Base-by-base conservation (phyloP, 371 early-diverging fungal species). In the Blastocladiella emersonii region DNA sequence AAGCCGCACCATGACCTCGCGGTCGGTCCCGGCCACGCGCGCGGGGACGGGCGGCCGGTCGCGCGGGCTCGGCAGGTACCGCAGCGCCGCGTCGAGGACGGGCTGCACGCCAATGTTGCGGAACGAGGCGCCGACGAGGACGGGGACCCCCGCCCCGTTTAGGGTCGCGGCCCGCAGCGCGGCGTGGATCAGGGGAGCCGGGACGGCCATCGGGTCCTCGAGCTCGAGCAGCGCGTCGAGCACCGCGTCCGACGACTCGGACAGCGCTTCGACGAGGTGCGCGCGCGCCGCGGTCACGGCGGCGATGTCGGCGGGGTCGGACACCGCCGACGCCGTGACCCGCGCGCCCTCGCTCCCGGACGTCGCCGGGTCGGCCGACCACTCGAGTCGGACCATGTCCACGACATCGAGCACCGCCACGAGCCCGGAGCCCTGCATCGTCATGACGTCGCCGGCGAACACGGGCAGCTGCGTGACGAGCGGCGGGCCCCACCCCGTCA, bases 101-200 rank as follows among this genome's bases (percentile, higher is more conserved):
- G 93, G 93, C 66, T 95, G 94, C 2, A 95, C 94, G 23, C 95
- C 96, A 27, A 88, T 72, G 66, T 95, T 92, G 65, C 81, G 81
- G 71, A 87, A 92, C n/a, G 92, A 78, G 1, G 96, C 84, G 35
- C 95, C 96, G 56, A 90, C 87, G 6, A 94, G 73, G 1, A 97
- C 93, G 8, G 98, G 96, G 0, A 89, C 82, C 3, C 79, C 87
- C 44, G 72, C 74, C 6, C 84, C 81, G 0, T 68, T 68, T 4
- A 91, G 44, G 0, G 93, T 92, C 7, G 81, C 74, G 41, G 90
- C 69, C 36, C 93, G 78, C 5, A 96, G 66, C 1, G 93, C 85
- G 1, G 69, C 72, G 57, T 80, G 74, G 7, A 96, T 63, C 5
- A 82, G 84, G 2, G 69, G 72, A 0, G 80, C 70, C 0, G 83